Conservation (phyloP, 148 eudicot species). For the Persicaria tinctoria region DNA sequence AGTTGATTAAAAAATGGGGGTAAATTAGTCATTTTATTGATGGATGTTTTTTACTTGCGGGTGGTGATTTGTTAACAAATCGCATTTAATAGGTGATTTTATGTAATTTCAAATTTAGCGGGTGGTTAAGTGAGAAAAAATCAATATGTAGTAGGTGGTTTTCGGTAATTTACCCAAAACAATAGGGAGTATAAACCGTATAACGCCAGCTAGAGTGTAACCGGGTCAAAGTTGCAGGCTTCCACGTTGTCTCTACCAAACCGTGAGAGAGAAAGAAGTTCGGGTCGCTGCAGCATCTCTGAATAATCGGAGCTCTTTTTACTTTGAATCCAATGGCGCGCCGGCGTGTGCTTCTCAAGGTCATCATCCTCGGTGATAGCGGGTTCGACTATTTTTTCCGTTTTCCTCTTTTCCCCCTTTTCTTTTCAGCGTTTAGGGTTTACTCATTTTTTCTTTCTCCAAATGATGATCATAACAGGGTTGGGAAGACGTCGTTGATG, state of each 20-base stretch:
- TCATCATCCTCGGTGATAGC: conserved; percentile 67
- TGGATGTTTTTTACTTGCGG: too few species aligned
- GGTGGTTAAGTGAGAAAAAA: too few species aligned
- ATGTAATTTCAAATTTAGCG: too few species aligned
- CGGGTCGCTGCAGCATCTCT: not conserved
- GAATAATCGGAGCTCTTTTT: not conserved
- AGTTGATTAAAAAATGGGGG: too few species aligned
- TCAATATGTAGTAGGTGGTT: too few species aligned
- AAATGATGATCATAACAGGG: conserved; percentile 35
- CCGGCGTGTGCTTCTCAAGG: conserved; percentile 61
- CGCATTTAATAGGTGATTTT: too few species aligned
- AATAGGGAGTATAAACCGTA: too few species aligned
- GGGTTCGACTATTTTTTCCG: conserved; percentile 25
- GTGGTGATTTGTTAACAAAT: too few species aligned
- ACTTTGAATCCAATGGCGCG: conserved; percentile 19
- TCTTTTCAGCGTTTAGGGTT: not conserved
- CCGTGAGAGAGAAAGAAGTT: not conserved
- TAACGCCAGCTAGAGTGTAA: too few species aligned
- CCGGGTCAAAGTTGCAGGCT: not conserved
- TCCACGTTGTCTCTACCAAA: conserved; percentile 4
- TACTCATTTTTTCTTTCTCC: conserved; percentile 14
- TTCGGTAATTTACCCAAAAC: too few species aligned
- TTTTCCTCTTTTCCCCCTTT: not conserved
- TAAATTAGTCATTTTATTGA: too few species aligned
- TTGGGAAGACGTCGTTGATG: conserved; percentile 71